Conservation (phyloP, 352 stramenopile species). For the Phytophthora aleatoria region DNA sequence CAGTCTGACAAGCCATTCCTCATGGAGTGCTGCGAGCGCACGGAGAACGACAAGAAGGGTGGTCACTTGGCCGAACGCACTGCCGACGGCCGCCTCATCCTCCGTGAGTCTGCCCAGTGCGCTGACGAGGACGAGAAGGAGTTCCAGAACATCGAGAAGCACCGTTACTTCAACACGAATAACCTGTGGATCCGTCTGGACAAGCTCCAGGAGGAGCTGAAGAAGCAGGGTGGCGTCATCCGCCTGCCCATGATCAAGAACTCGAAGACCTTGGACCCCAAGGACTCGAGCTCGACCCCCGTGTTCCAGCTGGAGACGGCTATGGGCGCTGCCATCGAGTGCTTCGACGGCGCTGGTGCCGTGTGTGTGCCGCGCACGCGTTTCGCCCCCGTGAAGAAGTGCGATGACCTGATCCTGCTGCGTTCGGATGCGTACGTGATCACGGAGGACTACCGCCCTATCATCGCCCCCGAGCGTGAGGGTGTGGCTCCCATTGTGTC, state of each 20-base stretch:
- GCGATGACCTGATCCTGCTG: conserved; percentile 90
- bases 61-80: conserved; percentile 94
- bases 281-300: conserved; percentile 81
- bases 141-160: conserved; percentile 90
- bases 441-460: conserved; percentile 94
- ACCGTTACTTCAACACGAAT: conserved; percentile 92
- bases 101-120: conserved; percentile 92
- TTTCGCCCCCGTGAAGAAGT: conserved; percentile 91
- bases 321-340: conserved; percentile 89
- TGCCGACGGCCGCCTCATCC: conserved; percentile 94
- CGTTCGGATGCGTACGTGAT: conserved; percentile 98
- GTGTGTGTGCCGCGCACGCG: conserved; percentile 89
- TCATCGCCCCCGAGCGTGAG: conserved; percentile 95
- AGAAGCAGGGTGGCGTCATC: conserved; percentile 82
- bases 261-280: conserved; percentile 87
- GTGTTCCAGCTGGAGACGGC: conserved; percentile 90
- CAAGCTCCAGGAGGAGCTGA: conserved; percentile 82
- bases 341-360: conserved; percentile 84
- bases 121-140: conserved; percentile 78
- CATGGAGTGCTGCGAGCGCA: conserved; percentile 97
- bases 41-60: conserved; percentile 99
- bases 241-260: conserved; percentile 90
- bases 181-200: conserved; percentile 90
- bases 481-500: conserved; percentile 94
- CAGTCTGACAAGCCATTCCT: conserved; percentile 89